Percentiles rank a stretch among this genome's conserved stretches.
Conservation (phyloP, 106 monocot genomes). For the Iris macrosiphon region DNA sequence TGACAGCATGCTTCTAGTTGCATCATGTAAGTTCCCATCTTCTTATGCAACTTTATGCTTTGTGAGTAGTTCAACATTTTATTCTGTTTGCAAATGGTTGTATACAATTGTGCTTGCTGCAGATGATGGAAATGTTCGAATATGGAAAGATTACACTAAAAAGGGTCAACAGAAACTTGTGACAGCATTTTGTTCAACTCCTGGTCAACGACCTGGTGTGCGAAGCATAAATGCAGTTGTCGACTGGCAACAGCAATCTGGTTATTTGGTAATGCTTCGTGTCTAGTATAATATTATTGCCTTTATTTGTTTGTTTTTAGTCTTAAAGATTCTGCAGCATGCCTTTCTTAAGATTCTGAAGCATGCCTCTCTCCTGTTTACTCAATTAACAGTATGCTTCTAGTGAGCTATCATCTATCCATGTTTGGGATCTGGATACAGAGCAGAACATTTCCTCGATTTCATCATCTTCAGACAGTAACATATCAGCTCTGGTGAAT, state of each 20-base stretch:
- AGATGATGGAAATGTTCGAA: constrained; percentile 73
- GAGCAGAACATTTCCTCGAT: constrained; percentile 59
- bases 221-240: constrained; percentile 41
- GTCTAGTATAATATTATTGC: not conserved
- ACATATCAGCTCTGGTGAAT: constrained; percentile 60
- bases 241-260: constrained; percentile 80
- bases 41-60: not conserved
- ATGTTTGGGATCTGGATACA: constrained; percentile 82
- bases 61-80: not conserved
- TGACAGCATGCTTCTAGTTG: constrained; percentile 72
- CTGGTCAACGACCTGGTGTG: constrained; percentile 27
- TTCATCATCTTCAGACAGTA: constrained; percentile 44
- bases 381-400: constrained; percentile 54
- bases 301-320: not conserved
- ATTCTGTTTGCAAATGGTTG: not conserved
- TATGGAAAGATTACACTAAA: constrained; percentile 61
- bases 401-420: constrained; percentile 52
- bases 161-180: constrained; percentile 63
- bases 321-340: not conserved
- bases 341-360: not conserved
- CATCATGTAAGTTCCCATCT: constrained; percentile 42
- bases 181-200: constrained; percentile 71
- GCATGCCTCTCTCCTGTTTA: not conserved
- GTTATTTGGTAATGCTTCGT: constrained; percentile 44
- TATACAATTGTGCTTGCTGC: constrained; percentile 3